Evolutionary conservation across 306 rosid genomes (phyloP).

Genomic region (Quercus rubra): DNA sequence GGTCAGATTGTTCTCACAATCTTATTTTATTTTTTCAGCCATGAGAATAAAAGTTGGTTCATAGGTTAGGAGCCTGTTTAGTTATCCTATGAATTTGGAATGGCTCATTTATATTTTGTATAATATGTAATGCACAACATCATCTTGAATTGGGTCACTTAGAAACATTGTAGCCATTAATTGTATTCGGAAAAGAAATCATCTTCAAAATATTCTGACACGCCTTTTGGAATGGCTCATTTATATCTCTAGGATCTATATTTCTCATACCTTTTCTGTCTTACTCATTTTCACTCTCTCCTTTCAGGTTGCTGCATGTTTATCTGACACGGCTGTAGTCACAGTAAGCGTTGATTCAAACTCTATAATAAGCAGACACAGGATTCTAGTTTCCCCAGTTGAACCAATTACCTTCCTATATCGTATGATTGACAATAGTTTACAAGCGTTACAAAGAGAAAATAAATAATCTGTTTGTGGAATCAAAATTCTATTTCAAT

Average conservation of each 20-base stretch:
- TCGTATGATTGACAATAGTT: conserved; percentile 39
- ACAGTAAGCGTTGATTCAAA: conserved; percentile 49
- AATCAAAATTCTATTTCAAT: neutral
- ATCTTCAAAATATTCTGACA: neutral
- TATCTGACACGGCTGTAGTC: conserved; percentile 49
- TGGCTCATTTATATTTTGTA: neutral
- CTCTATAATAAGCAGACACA: conserved; percentile 60
- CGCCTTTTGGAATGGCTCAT: too few relatives aligned
- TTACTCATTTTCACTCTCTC: conserved; percentile 4
- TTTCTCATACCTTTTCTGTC: conserved; percentile 17
- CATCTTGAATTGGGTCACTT: neutral
- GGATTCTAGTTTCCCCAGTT: conserved; percentile 67
- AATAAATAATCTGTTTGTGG: neutral
- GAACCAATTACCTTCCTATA: conserved; percentile 69
- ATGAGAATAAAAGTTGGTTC: neutral
- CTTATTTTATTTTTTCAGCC: neutral
- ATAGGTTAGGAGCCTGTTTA: neutral
- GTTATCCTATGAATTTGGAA: neutral
- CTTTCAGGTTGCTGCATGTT: conserved; percentile 52
- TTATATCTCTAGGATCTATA: conserved; percentile 8
- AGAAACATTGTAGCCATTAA: neutral
- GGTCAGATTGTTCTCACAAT: conserved; percentile 47
- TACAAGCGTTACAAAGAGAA: neutral
- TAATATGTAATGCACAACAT: neutral
- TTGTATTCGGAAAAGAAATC: neutral